Conservation (phyloP, 2,329 filamentous ascomycete genomes). For the Thielaviopsis euricoi region DNA sequence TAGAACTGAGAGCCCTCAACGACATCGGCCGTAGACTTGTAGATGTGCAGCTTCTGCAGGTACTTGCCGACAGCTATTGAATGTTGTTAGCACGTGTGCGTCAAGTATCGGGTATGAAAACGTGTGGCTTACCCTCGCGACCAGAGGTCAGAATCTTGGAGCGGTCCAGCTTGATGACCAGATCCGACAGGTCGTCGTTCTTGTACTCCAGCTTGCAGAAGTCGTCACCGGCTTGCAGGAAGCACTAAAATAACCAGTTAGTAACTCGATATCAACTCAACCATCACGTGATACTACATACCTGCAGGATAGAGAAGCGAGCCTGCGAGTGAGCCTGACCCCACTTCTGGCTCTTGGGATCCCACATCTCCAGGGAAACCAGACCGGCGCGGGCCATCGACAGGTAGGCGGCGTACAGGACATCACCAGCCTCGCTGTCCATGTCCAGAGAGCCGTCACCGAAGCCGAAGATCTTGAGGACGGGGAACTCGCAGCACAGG, state of each 20-base stretch:
- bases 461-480: constrained; percentile 82
- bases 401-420: constrained; percentile 78
- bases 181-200: constrained; percentile 58
- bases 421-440: constrained; percentile 61
- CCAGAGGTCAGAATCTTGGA: constrained; percentile 74
- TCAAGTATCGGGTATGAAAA: neutral
- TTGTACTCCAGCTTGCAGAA: constrained; percentile 71
- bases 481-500: constrained; percentile 72
- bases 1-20: constrained; percentile 65
- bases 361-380: constrained; percentile 82
- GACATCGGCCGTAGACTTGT: constrained; percentile 79
- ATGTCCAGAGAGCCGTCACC: constrained; percentile 62
- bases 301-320: constrained; percentile 67
- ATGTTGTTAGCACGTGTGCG: constrained; percentile 14
- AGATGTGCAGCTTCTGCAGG: constrained; percentile 81
- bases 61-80: constrained; percentile 59
- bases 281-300: constrained; percentile 12
- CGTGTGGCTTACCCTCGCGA: constrained; percentile 36
- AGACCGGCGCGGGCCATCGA: constrained; percentile 91
- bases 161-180: constrained; percentile 70
- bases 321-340: constrained; percentile 86
- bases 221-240: constrained; percentile 69
- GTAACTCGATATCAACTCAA: neutral
- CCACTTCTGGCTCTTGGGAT: constrained; percentile 81
- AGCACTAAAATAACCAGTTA: constrained; percentile 32